phyloP scores from a whole-genome alignment of 1,284 basidiomycete species.

The Irpex sp. region DNA sequence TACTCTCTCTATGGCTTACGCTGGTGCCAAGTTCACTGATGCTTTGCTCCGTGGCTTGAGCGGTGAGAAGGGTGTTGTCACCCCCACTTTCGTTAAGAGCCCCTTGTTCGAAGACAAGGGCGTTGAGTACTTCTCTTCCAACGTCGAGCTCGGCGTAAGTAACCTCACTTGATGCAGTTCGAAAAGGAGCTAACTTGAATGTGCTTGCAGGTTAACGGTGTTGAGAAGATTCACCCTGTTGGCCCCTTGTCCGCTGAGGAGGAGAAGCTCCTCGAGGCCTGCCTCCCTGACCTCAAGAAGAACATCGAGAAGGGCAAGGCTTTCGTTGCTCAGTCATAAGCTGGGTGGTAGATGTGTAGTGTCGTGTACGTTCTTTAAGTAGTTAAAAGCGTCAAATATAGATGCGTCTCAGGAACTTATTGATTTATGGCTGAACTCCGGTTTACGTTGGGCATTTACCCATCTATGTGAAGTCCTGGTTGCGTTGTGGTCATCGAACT shows the following conservation, averaged over 20 bases:
- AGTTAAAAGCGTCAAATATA: not conserved
- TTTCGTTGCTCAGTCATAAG: conserved; percentile 49
- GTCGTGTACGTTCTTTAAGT: not conserved
- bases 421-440: too few species aligned
- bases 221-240: conserved; percentile 84
- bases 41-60: conserved; percentile 80
- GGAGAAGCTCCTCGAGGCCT: conserved; percentile 83
- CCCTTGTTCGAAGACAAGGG: conserved; percentile 80
- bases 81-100: conserved; percentile 88
- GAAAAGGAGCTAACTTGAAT: conserved; percentile 3
- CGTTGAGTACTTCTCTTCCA: conserved; percentile 88
- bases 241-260: conserved; percentile 78
- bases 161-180: conserved; percentile 5
- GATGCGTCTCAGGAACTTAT: not conserved
- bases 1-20: conserved; percentile 89
- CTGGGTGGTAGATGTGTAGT: not conserved
- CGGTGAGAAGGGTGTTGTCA: conserved; percentile 83
- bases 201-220: conserved; percentile 68
- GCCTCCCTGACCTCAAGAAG: conserved; percentile 91
- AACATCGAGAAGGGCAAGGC: conserved; percentile 94
- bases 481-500: not conserved
- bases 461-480: not conserved
- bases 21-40: conserved; percentile 88
- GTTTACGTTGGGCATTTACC: too few species aligned
- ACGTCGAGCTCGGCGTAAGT: conserved; percentile 87